Evolutionary conservation across 1,139 yeast genomes (phyloP).

Genomic region (Candida buenavistaensis): DNA sequence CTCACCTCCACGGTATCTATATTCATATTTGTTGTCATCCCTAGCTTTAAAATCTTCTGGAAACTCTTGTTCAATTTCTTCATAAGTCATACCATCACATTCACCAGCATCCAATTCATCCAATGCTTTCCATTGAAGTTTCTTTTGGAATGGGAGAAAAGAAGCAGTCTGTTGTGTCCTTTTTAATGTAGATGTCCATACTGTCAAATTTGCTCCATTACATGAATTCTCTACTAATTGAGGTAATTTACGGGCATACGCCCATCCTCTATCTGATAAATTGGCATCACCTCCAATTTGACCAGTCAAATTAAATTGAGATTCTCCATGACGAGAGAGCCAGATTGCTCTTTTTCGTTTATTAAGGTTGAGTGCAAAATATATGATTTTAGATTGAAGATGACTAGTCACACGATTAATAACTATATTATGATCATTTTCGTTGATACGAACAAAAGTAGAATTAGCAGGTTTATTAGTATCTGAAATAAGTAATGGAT

Average conservation of each 20-base stretch:
- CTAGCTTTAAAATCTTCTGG: constrained; percentile 93
- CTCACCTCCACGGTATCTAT: constrained; percentile 96
- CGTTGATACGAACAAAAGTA: constrained; percentile 2
- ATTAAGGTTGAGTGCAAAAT: constrained; percentile 93
- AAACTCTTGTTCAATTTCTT: constrained; percentile 66
- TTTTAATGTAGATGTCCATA: constrained; percentile 93
- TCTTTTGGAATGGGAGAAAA: constrained; percentile 70
- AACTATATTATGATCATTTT: constrained; percentile 49
- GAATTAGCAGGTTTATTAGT: constrained; percentile 61
- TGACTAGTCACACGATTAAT: constrained; percentile 86
- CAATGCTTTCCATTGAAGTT: constrained; percentile 92
- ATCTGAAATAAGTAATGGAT: constrained; percentile 77
- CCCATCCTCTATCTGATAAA: constrained; percentile 80
- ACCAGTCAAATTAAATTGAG: constrained; percentile 87
- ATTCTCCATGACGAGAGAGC: constrained; percentile 95
- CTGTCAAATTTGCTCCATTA: constrained; percentile 78
- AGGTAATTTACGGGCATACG: constrained; percentile 83
- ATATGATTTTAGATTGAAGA: constrained; percentile 88
- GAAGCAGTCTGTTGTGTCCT: constrained; percentile 95
- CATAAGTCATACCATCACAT: constrained; percentile 93
- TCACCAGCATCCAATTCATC: constrained; percentile 98
- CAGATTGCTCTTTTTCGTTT: constrained; percentile 89
- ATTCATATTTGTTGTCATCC: constrained; percentile 93
- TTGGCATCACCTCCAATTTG: constrained; percentile 96
- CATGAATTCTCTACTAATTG: constrained; percentile 61